Evolutionary conservation across 495 filamentous ascomycete species (phyloP).

Genomic region (Tuber aestivum): DNA sequence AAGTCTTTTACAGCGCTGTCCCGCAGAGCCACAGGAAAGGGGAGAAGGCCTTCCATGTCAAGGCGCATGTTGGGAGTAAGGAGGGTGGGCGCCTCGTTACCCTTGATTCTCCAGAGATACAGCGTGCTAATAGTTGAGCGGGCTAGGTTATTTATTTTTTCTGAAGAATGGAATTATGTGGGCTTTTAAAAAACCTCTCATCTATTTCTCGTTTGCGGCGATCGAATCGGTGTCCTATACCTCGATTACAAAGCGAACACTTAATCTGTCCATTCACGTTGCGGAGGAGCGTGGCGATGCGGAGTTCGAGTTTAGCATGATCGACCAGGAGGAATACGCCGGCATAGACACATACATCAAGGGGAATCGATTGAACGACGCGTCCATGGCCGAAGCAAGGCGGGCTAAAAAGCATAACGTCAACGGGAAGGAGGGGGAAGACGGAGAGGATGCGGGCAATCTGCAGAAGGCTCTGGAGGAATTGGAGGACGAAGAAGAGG

Average conservation of each 20-base stretch:
- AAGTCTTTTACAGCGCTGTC: conserved; percentile 69
- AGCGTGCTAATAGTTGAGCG: conserved; percentile 27
- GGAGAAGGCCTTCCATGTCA: conserved; percentile 87
- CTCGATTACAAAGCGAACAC: conserved; percentile 81
- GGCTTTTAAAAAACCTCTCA: conserved; percentile 89
- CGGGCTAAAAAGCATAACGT: conserved; percentile 71
- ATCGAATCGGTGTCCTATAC: conserved; percentile 84
- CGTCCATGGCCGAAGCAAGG: conserved; percentile 81
- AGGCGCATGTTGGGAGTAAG: conserved; percentile 86
- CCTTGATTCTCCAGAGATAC: neutral
- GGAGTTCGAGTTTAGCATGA: conserved; percentile 79
- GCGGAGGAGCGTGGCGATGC: conserved; percentile 43
- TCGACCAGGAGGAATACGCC: conserved; percentile 76
- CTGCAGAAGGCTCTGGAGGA: conserved; percentile 66
- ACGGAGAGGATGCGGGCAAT: conserved; percentile 50
- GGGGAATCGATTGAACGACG: conserved; percentile 74
- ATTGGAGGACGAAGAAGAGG: conserved; percentile 77
- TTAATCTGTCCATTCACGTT: conserved; percentile 78
- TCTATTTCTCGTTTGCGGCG: conserved; percentile 73
- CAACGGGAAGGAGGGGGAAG: conserved; percentile 56
- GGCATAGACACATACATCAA: conserved; percentile 83
- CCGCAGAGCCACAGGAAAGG: conserved; percentile 79
- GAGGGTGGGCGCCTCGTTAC: conserved; percentile 54
- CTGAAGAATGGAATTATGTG: conserved; percentile 80
- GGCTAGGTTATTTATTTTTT: conserved; percentile 77